Evolutionary conservation across 129 eudicot genomes (phyloP), one percentile per base, ranked within the genome.

Genomic region (Cynara cardunculus): DNA sequence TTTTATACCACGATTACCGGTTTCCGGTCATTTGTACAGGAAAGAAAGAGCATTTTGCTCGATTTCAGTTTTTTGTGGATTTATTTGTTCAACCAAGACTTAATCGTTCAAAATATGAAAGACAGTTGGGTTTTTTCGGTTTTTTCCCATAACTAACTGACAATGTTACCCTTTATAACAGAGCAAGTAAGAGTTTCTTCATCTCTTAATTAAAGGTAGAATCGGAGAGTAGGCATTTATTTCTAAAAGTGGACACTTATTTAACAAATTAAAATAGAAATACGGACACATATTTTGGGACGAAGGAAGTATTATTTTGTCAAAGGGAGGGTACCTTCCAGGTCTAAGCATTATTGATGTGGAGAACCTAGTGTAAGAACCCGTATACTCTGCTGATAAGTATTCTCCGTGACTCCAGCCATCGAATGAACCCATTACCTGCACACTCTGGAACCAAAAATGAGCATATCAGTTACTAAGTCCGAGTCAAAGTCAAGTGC

Each of bases 341-440:
- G 97, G 99, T 84, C 96, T 88, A 73, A 95, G 99, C 90, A 86
- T 79, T 78, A 95, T 56, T 34, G 96, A 89, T 1, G 97, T 82
- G 27, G 97, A 88, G 82, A 95, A 95, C 66, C 83, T 86, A 10
- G 92, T 85, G 74, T 87, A 86, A 25, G 91, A 90, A 70, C 94
- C 97, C 0, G 91, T 90, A 83, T 90, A 95, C 85, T 95, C 94
- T 16, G 96, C 90, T 79, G 99, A 95, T 31, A 95, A 81, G 78
- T 92, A 86, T 76, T 95, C 99, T 70, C 99, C 99, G 68, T 89
- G 89, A 81, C 93, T 90, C 99, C 99, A 95, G 26, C 97, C 97
- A 78, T 95, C 94, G 56, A 95, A 95, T 34, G 94, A 90, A 39
- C 99, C 99, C 99, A 95, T 95, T 28, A 92, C 94, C 87, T 95